Base-by-base conservation (phyloP, 768 basidiomycete species). In the Boletus sp. region DNA sequence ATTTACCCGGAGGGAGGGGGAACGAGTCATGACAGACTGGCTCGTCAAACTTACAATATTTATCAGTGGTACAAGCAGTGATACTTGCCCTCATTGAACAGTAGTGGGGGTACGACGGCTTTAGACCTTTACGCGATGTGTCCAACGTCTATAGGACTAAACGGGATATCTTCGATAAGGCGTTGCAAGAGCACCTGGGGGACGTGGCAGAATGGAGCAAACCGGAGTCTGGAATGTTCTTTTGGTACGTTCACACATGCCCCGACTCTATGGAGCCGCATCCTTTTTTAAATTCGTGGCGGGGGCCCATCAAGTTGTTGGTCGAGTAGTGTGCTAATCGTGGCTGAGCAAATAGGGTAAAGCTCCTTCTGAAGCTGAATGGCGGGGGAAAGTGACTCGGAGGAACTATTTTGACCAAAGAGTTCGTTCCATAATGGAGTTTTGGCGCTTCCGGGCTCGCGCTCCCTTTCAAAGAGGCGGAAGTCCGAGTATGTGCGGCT, bases 171-270 rank as follows among this genome's bases (percentile, higher is more conserved):
- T 92, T 94, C 68, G 85, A 91, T 69, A 66, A 66, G 2, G 84
- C 85, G 37, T 83, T 92, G 76, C 76, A 80, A 65, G 82, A 80
- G 63, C 81, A 94, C 66, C 80, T 94, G 29, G 72, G 76, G 49
- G 90, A 87, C 2, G 74, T 94, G 35, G 91, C 85, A 3, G 82
- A 86, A 67, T 85, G 86, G 84, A 73, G 66, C 50, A 71, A 75
- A 0, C 89, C 89, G 24, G 83, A 84, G 61, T 82, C 87, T n/a
- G 86, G 87, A 55, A 86, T 92, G 87, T 93, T 94, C 77, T 84
- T 90, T 71, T 94, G 90, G 86, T 82, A 47, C 35, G 81, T 76
- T 67, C 45, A 10, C 42, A 49, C 47, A 42, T 20, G 18, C 37
- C 33, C 51, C 28, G 42, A 56, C 18, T 11, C 29, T 56, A 39